phyloP scores from a whole-genome alignment of 2,329 filamentous ascomycete genomes.

The Magnaporthiopsis rhizophila region DNA sequence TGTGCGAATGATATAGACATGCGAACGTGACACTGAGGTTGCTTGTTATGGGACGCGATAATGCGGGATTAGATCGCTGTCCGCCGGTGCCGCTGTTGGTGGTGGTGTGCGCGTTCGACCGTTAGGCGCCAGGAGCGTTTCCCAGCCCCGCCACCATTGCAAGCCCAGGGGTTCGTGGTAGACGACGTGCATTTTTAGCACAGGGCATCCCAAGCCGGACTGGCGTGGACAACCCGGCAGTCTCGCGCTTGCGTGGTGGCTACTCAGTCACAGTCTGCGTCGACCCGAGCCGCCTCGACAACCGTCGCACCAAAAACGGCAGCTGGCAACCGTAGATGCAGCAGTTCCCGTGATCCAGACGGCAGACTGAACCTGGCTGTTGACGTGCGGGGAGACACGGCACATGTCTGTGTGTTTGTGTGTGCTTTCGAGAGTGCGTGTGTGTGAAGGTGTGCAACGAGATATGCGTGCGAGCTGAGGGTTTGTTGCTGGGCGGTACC shows the following conservation, averaged over 20 bases:
- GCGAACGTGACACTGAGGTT: neutral
- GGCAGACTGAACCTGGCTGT: neutral
- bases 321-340: neutral
- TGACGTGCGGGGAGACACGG: neutral
- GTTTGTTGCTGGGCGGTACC: neutral
- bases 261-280: neutral
- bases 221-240: slow-evolving; percentile 5
- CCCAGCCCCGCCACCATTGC: slow-evolving; percentile 8
- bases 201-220: neutral
- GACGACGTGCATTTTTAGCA: neutral
- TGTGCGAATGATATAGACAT: neutral
- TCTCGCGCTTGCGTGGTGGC: slow-evolving; percentile 10
- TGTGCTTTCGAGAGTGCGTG: neutral
- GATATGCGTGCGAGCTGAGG: neutral
- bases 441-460: neutral
- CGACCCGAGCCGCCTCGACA: neutral
- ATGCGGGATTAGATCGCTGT: neutral
- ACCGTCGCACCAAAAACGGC: neutral
- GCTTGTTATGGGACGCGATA: neutral
- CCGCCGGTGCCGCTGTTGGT: neutral
- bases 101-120: neutral
- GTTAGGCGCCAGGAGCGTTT: slow-evolving; percentile 1
- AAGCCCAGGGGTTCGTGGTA: slow-evolving; percentile 5
- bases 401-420: too few relatives aligned
- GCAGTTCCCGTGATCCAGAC: neutral